Evolutionary conservation across 768 basidiomycete species (phyloP).

Genomic region (Podaxis rugospora): DNA sequence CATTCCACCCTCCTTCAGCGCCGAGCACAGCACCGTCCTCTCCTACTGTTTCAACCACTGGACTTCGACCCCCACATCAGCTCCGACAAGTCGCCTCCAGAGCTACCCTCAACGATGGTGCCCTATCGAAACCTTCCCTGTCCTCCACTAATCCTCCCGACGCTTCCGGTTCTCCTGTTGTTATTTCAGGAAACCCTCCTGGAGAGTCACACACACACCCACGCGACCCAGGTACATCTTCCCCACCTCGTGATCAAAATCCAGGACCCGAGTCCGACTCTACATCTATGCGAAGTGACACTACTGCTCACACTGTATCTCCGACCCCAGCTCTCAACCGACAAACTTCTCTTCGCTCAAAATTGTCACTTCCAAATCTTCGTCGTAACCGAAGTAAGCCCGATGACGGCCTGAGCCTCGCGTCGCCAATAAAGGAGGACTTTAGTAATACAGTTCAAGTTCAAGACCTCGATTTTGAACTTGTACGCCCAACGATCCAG

Average conservation of each 20-base stretch:
- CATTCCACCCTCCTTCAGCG: background rate
- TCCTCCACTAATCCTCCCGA: background rate
- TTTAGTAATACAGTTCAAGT: conserved; percentile 42
- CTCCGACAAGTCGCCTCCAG: conserved; percentile 24
- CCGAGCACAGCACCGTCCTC: conserved; percentile 15
- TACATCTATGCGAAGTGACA: conserved; percentile 26
- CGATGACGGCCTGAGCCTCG: conserved; percentile 26
- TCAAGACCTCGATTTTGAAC: conserved; percentile 78
- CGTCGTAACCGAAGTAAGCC: conserved; percentile 39
- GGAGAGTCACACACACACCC: background rate
- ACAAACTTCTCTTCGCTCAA: conserved; percentile 46
- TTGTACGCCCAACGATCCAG: conserved; percentile 53
- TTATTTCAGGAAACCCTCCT: background rate
- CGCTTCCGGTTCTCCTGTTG: background rate
- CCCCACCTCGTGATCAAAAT: background rate
- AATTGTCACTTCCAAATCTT: conserved; percentile 67
- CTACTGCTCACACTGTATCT: conserved; percentile 31
- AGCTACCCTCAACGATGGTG: conserved; percentile 21
- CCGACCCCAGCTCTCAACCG: conserved; percentile 34
- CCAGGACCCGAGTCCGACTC: conserved; percentile 8
- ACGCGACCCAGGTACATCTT: background rate
- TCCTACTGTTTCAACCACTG: conserved; percentile 17
- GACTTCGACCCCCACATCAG: conserved; percentile 7
- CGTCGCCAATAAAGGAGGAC: background rate
- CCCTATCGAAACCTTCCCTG: background rate